Evolutionary conservation across 1,139 yeast genomes (phyloP), one percentile per base, ranked within the genome.

Genomic region (Geotrichum carabidarum): DNA sequence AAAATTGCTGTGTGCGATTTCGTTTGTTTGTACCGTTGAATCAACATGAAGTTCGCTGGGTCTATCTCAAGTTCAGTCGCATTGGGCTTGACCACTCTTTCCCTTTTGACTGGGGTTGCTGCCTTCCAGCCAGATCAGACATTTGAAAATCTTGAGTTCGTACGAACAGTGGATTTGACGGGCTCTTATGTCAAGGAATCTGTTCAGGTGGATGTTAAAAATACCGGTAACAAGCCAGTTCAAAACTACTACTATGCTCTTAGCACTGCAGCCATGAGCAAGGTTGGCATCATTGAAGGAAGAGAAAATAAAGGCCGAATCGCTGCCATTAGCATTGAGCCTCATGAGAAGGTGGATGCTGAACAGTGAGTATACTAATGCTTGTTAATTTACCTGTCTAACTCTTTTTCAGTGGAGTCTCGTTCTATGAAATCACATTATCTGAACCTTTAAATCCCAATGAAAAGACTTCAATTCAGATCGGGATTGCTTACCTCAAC

Each of bases 391-490:
- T 52, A 9, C 61, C 55, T 27, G 58, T 7, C 40, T 35, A 34
- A 34, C 43, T 14, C 22, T n/a, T 31, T 12, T 8, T 9, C 41
- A 51, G 51, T 6, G 55, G 55, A 15, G 49, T 49, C 17, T 15
- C 40, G 58, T 78, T 77, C 63, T 78, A 80, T 63, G 71, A 74
- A 57, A 65, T 89, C 35, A 63, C 61, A n/a, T 70, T 86, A 37
- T 86, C 90, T 17, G 74, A 74, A 53, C 86, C 94, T 38, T 71
- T 91, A 56, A 79, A 84, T 6, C 87, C 95, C 27, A 80, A 81
- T 8, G 60, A 82, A 15, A 71, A 73, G 48, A 67, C 77, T 47
- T 73, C 76, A 42, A 63, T 93, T 55, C 71, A 74, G 45, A 70
- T 85, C n/a, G 78, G 81, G 37, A 73, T 78, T 58, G 80, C 83